Conservation (phyloP, 169 alveolate species). For the Plasmodium chabaudi region DNA sequence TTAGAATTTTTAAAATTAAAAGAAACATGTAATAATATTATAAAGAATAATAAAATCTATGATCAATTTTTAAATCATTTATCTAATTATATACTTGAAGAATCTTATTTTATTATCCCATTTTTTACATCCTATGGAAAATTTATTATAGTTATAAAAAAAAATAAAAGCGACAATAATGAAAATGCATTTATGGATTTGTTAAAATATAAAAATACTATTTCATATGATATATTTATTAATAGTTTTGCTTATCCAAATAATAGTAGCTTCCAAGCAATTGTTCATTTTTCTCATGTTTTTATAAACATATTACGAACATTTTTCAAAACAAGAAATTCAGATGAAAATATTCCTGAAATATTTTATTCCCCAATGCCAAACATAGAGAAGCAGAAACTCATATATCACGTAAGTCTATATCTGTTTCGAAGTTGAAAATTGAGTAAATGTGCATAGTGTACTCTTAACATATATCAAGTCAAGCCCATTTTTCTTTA, state of each 20-base stretch:
- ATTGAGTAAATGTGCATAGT: neutral
- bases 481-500: neutral
- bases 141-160: slow-evolving; percentile 67
- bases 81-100: slow-evolving; percentile 42
- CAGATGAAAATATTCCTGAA: slow-evolving; percentile 66
- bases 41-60: slow-evolving; percentile 46
- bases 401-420: slow-evolving; percentile 24
- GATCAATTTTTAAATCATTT: slow-evolving; percentile 45
- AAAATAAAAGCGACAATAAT: neutral
- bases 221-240: slow-evolving; percentile 59
- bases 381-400: slow-evolving; percentile 36
- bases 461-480: neutral
- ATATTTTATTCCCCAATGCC: slow-evolving; percentile 22
- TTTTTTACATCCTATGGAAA: slow-evolving; percentile 75
- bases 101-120: slow-evolving; percentile 61
- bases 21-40: slow-evolving; percentile 65
- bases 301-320: slow-evolving; percentile 41
- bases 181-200: neutral
- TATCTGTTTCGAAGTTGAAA: neutral
- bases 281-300: slow-evolving; percentile 63
- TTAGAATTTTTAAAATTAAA: slow-evolving; percentile 63
- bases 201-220: slow-evolving; percentile 27
- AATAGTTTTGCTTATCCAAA: slow-evolving; percentile 71
- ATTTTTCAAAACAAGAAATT: slow-evolving; percentile 45
- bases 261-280: slow-evolving; percentile 72